These are phyloP conservation scores for Lachnellula cervina DNA, from an alignment of 2,329 filamentous ascomycete species.

Conservation along the genomic window DNA sequence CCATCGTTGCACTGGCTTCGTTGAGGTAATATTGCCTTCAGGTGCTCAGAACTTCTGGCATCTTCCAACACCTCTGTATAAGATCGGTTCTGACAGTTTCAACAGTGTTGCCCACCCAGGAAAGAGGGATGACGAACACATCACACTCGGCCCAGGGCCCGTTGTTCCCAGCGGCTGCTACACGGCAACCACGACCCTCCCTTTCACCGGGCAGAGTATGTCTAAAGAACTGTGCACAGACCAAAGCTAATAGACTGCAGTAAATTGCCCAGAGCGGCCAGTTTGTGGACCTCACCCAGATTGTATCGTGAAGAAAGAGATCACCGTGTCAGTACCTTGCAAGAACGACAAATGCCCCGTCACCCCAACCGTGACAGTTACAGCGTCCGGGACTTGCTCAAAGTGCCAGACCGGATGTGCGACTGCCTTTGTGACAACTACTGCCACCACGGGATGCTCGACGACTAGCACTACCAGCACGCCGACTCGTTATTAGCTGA, in stretches of 20 bases:
- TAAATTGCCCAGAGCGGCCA: slow-evolving; percentile 7
- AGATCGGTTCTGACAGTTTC: neutral
- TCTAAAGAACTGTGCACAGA: neutral
- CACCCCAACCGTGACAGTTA: slow-evolving; percentile 20
- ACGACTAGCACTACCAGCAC: slow-evolving; percentile 2
- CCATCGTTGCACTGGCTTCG: slow-evolving; percentile 2
- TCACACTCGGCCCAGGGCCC: slow-evolving; percentile 2
- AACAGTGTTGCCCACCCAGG: slow-evolving; percentile 1
- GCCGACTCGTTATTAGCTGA: neutral
- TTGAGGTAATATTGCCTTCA: slow-evolving; percentile 5
- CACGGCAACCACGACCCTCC: slow-evolving; percentile 12
- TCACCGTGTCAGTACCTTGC: slow-evolving; percentile 12
- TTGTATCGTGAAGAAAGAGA: slow-evolving; percentile 9
- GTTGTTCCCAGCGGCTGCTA: neutral
- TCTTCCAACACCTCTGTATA: neutral
- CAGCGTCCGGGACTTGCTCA: slow-evolving; percentile 8
- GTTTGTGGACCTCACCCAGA: slow-evolving; percentile 9
- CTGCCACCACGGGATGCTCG: neutral
- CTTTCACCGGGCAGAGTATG: slow-evolving; percentile 14
- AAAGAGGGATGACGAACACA: slow-evolving; percentile 1
- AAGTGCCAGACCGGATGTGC: slow-evolving; percentile 17
- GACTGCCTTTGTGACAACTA: slow-evolving; percentile 9
- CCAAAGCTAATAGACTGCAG: slow-evolving; percentile 7
- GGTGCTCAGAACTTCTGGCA: neutral
- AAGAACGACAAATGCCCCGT: slow-evolving; percentile 11